A percentile compares a stretch with the other conserved stretches of the same genome.
These are phyloP conservation scores for Cladosporium sp. DNA, from an alignment of 2,329 filamentous ascomycete genomes.

Conservation along the genomic window DNA sequence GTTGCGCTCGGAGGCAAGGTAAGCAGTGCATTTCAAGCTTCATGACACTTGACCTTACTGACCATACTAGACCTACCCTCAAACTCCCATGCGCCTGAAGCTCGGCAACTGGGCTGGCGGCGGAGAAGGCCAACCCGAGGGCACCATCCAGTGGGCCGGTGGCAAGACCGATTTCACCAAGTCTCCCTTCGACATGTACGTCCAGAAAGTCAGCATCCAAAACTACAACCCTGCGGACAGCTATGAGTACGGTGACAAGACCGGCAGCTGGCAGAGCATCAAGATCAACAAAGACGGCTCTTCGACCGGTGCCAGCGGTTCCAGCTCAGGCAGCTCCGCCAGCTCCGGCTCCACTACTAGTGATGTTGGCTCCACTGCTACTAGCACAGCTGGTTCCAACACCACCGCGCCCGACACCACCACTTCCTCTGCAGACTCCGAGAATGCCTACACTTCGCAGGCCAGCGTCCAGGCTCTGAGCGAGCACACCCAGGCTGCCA, in stretches of 20 bases:
- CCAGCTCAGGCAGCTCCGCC: constrained; percentile 17
- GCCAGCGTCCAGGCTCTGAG: constrained; percentile 20
- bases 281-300: constrained; percentile 31
- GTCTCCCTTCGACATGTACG: constrained; percentile 50
- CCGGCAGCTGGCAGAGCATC: constrained; percentile 48
- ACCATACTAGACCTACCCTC: constrained; percentile 65
- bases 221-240: constrained; percentile 50
- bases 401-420: constrained; percentile 20
- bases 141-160: constrained; percentile 65
- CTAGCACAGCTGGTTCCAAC: constrained; percentile 14
- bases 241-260: constrained; percentile 49
- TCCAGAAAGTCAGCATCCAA: constrained; percentile 47
- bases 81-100: constrained; percentile 70
- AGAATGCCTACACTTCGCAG: constrained; percentile 14
- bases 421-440: constrained; percentile 24
- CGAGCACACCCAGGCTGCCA: constrained; percentile 19
- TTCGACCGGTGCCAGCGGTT: neutral
- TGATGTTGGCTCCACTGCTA: constrained; percentile 22
- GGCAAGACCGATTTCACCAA: constrained; percentile 48
- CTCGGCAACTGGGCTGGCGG: constrained; percentile 49
- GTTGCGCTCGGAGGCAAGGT: constrained; percentile 52
- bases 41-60: constrained; percentile 34
- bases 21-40: constrained; percentile 54
- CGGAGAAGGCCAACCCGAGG: constrained; percentile 44
- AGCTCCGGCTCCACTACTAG: constrained; percentile 20